Evolutionary conservation across 331 rosid genomes (phyloP).

Genomic region (Malus hybrid): DNA sequence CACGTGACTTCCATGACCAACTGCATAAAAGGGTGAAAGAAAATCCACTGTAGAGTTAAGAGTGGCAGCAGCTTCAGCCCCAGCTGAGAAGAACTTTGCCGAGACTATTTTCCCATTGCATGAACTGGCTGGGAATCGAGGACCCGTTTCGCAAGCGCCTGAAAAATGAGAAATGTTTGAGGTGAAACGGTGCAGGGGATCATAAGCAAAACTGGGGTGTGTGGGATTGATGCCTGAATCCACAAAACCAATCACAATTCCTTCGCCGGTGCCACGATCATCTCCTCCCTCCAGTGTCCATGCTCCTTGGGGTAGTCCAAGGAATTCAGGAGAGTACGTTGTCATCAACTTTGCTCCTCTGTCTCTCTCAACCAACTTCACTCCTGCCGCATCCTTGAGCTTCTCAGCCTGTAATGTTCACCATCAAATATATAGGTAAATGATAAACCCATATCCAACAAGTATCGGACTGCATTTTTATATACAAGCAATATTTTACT

Average conservation of each 20-base stretch:
- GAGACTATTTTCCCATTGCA: conserved; percentile 73
- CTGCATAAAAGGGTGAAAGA: conserved; percentile 79
- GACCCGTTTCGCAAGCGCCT: conserved; percentile 59
- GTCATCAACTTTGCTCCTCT: conserved; percentile 68
- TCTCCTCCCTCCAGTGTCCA: conserved; percentile 51
- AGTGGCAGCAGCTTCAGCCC: conserved; percentile 50
- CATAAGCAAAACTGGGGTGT: conserved; percentile 66
- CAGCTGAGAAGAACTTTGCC: conserved; percentile 70
- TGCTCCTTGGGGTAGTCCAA: conserved; percentile 31
- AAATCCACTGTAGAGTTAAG: conserved; percentile 66
- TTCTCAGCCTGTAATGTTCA: conserved; percentile 41
- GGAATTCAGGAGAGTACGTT: conserved; percentile 71
- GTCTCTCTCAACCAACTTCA: conserved; percentile 69
- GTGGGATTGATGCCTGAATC: conserved; percentile 72
- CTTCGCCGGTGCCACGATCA: conserved; percentile 48
- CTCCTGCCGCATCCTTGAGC: conserved; percentile 35
- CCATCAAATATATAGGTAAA: no score
- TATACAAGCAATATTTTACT: no score
- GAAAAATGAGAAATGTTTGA: conserved; percentile 39
- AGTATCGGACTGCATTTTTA: no score
- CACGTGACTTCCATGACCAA: conserved; percentile 95
- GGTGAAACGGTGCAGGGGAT: conserved; percentile 26
- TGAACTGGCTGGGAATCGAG: conserved; percentile 42
- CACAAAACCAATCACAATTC: conserved; percentile 71
- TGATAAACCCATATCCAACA: no score